Conservation (phyloP, 805 yeast species). For the Yarrowia alimentaria region DNA sequence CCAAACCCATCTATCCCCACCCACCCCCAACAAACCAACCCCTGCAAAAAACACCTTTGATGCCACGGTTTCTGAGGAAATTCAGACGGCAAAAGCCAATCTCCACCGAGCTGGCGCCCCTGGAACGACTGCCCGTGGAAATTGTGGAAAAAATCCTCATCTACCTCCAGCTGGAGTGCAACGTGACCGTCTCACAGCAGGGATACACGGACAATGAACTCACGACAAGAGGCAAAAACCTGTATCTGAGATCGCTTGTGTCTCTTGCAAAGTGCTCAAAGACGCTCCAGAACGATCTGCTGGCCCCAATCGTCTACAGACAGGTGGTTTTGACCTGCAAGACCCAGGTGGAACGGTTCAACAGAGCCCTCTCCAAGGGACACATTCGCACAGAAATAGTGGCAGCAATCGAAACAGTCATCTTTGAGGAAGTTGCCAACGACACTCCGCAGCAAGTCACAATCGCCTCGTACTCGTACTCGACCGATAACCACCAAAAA, state of each 20-base stretch:
- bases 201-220: constrained; percentile 15
- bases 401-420: constrained; percentile 5
- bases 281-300: constrained; percentile 11
- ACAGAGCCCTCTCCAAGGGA: constrained; percentile 15
- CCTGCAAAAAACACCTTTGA: neutral
- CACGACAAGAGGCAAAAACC: constrained; percentile 10
- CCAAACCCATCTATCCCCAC: neutral
- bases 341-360: constrained; percentile 8
- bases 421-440: constrained; percentile 14
- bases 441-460: constrained; percentile 17
- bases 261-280: constrained; percentile 1
- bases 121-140: constrained; percentile 21
- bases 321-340: constrained; percentile 15
- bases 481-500: neutral
- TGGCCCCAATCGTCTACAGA: constrained; percentile 24
- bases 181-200: neutral
- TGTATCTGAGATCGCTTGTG: constrained; percentile 14
- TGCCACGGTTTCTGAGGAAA: constrained; percentile 23
- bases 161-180: constrained; percentile 9
- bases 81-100: constrained; percentile 11
- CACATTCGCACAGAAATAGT: constrained; percentile 9
- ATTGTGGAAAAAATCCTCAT: constrained; percentile 12
- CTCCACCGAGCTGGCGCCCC: constrained; percentile 4
- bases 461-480: constrained; percentile 16
- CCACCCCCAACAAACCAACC: neutral